These are phyloP conservation scores for Pulveroboletus sp. DNA, from an alignment of 768 basidiomycete genomes.

Conservation along the genomic window DNA sequence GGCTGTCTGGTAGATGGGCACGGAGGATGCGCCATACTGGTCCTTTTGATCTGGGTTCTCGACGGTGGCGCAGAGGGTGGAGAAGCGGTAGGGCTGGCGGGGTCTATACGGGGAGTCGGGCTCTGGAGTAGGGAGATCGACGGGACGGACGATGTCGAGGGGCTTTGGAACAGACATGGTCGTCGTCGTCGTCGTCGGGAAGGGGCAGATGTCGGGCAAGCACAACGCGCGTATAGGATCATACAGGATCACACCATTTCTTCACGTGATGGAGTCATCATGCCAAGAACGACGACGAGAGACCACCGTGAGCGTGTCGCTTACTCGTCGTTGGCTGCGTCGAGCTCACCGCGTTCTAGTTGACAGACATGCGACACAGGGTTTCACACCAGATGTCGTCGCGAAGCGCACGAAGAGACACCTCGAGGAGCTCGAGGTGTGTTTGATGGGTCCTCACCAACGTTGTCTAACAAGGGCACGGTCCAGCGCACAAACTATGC, in stretches of 20 bases:
- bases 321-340: background rate
- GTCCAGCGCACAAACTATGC: constrained; percentile 72
- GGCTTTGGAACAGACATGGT: constrained; percentile 8
- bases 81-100: constrained; percentile 79
- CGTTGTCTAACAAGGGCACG: constrained; percentile 1
- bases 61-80: constrained; percentile 87
- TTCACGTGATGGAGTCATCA: constrained; percentile 17
- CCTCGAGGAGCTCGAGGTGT: constrained; percentile 81
- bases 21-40: constrained; percentile 89
- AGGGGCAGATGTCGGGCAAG: background rate
- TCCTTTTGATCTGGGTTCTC: constrained; percentile 91
- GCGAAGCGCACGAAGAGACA: constrained; percentile 73
- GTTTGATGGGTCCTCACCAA: background rate
- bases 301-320: constrained; percentile 29
- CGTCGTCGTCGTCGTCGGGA: constrained; percentile 1
- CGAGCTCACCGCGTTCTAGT: constrained; percentile 26
- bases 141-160: constrained; percentile 14
- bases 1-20: constrained; percentile 96
- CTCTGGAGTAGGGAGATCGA: constrained; percentile 76
- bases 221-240: background rate
- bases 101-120: constrained; percentile 68
- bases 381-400: constrained; percentile 59
- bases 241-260: constrained; percentile 13
- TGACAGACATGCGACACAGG: constrained; percentile 42
- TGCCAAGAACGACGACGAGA: constrained; percentile 23